phyloP scores from a whole-genome alignment of 2,329 filamentous ascomycete species.

The Xylariaceae sp. region DNA sequence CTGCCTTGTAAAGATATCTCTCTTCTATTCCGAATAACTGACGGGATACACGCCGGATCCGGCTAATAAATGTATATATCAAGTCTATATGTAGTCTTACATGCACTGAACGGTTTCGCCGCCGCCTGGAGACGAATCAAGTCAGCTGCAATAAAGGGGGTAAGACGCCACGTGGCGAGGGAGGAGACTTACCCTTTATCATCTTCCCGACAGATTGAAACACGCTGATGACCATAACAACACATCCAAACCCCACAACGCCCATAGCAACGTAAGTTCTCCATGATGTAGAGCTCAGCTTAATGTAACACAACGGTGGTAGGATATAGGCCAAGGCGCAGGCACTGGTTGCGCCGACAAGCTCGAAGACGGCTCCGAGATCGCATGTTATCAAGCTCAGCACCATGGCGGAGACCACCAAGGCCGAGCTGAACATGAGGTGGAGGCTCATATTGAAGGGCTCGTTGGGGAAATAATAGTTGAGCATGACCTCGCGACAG shows the following conservation, averaged over 20 bases:
- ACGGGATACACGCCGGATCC: no score
- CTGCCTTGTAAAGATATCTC: background rate
- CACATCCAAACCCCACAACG: slow-evolving; percentile 75
- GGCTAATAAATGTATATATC: slow-evolving; percentile 9
- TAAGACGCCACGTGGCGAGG: slow-evolving; percentile 7
- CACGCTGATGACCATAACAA: slow-evolving; percentile 81
- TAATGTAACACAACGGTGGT: slow-evolving; percentile 93
- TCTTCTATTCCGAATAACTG: no score
- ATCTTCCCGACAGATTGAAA: slow-evolving; percentile 74
- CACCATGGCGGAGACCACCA: slow-evolving; percentile 78
- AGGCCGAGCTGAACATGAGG: slow-evolving; percentile 78
- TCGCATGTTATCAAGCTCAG: slow-evolving; percentile 88
- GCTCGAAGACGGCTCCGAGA: slow-evolving; percentile 89
- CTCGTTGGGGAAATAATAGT: slow-evolving; percentile 71
- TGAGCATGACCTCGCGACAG: slow-evolving; percentile 93
- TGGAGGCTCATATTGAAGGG: slow-evolving; percentile 84
- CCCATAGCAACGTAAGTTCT: slow-evolving; percentile 72
- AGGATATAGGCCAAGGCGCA: slow-evolving; percentile 94
- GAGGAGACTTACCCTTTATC: slow-evolving; percentile 46
- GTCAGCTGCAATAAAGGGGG: slow-evolving; percentile 13
- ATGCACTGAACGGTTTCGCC: slow-evolving; percentile 36
- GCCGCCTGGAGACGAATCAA: slow-evolving; percentile 27
- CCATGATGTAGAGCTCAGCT: slow-evolving; percentile 77
- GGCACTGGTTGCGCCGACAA: slow-evolving; percentile 93
- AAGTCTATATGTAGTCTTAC: slow-evolving; percentile 22